phyloP scores from a whole-genome alignment of 495 filamentous ascomycete species.

The Penicillium ochrochloron region DNA sequence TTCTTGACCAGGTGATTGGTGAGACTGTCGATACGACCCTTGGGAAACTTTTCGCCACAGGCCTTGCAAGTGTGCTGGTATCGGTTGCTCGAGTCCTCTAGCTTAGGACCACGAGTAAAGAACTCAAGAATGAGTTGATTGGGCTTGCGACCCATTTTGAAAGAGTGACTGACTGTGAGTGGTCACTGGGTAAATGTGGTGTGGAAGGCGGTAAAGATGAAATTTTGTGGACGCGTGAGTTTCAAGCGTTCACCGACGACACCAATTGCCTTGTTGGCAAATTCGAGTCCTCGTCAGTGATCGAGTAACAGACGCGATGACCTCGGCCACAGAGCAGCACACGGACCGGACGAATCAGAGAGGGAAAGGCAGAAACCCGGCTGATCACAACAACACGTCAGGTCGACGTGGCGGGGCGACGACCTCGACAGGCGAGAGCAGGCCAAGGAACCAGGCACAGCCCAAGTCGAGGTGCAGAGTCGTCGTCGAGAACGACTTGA shows the following conservation, averaged over 20 bases:
- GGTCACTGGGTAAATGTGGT: neutral
- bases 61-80: conserved; percentile 87
- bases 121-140: conserved; percentile 82
- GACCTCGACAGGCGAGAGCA: conserved; percentile 8
- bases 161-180: neutral
- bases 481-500: conserved; percentile 5
- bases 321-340: conserved; percentile 12
- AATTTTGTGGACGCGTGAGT: conserved; percentile 7
- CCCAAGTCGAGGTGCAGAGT: conserved; percentile 12
- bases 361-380: conserved; percentile 5
- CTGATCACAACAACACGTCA: conserved; percentile 6
- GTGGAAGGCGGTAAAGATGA: neutral
- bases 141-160: conserved; percentile 75
- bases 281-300: conserved; percentile 6
- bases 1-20: conserved; percentile 79
- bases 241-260: neutral
- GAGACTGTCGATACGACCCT: conserved; percentile 80
- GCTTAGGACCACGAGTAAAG: conserved; percentile 80
- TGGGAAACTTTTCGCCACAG: conserved; percentile 83
- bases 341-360: conserved; percentile 10
- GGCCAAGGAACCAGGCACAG: conserved; percentile 11
- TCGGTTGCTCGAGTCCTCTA: conserved; percentile 82
- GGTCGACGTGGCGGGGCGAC: conserved; percentile 6
- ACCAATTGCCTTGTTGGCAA: conserved; percentile 3
- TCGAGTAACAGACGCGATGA: conserved; percentile 10